Evolutionary conservation across 805 yeast genomes (phyloP), one percentile per base, ranked within the genome.

Genomic region (Tetrapisispora iriomotensis): DNA sequence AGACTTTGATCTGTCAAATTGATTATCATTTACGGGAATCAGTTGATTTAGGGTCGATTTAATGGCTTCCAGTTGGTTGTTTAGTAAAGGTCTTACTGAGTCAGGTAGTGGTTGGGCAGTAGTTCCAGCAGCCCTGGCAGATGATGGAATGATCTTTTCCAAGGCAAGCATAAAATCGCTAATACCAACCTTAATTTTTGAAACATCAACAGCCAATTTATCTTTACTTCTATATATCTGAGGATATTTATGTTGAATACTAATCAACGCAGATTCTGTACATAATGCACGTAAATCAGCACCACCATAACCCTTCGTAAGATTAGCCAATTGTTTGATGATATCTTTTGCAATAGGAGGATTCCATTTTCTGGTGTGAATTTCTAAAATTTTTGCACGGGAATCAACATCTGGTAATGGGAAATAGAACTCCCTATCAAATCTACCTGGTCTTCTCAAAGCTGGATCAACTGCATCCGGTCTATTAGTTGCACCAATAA

Each of bases 381-480:
- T 92, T 38, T 72, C 62, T 31, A 92, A 62, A 44, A 92, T 92
- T 46, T 82, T 78, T 43, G 73, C 73, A 47, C 98, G 72, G 3
- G 96, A 86, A 23, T 73, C 72, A 5, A 74, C 51, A 54, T 86
- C 94, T 1, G 98, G 98, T 39, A 92, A 66, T 4, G 97, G 95
- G 68, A 92, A 92, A 60, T 84, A 92, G 58, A 92, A 92, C 58
- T 92, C 98, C 47, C 98, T 73, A 58, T 92, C 98, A 54, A 92
- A 92, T 60, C 98, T 72, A 1, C 98, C 98, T 0, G 98, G 98
- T 51, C 98, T 74, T 54, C 98, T 74, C 42, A 92, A 68, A 0
- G 98, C 98, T 1, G 98, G 96, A 61, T 92, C 98, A n/a, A 92
- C 84, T 0, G 96, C 83, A 62, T 92, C 97, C 0, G 98, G 98